A percentile compares a stretch with the other conserved stretches of the same genome.
Evolutionary conservation across 176 grass and related monocot species (phyloP).

Genomic region (Lolium multiflorum): DNA sequence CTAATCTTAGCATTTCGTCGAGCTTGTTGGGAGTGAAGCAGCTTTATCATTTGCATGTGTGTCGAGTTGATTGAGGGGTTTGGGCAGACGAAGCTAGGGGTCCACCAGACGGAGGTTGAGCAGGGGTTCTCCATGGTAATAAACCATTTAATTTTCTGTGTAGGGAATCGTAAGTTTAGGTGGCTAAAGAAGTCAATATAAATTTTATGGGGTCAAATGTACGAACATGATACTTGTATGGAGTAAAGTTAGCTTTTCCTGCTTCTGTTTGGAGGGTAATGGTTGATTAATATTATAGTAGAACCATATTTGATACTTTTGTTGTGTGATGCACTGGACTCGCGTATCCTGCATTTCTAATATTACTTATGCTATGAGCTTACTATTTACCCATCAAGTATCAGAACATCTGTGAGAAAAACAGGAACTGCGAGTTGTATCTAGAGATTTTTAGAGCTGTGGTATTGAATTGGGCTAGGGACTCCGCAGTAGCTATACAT

Average conservation of each 20-base stretch:
- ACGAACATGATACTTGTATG: neutral
- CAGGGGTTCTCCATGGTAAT: neutral
- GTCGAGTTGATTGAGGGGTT: neutral
- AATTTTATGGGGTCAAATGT: neutral
- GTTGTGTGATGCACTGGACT: neutral
- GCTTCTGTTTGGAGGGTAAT: constrained; percentile 11
- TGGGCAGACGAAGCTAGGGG: neutral
- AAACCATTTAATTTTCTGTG: neutral
- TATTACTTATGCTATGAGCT: neutral
- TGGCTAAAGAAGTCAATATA: neutral
- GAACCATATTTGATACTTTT: constrained; percentile 6
- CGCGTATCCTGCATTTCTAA: neutral
- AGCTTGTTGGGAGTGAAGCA: constrained; percentile 15
- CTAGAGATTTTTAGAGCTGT: constrained; percentile 1
- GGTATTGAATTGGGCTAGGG: constrained; percentile 18
- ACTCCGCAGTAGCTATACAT: neutral
- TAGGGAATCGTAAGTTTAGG: neutral
- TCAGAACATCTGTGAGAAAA: neutral
- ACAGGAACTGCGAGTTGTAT: neutral
- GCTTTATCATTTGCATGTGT: constrained; percentile 14
- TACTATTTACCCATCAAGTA: neutral
- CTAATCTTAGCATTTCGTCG: neutral
- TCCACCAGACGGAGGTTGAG: neutral
- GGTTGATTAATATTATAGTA: neutral
- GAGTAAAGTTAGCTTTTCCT: neutral